Evolutionary conservation across 352 stramenopile species (phyloP).

Genomic region (Phytopythium oedochilum): DNA sequence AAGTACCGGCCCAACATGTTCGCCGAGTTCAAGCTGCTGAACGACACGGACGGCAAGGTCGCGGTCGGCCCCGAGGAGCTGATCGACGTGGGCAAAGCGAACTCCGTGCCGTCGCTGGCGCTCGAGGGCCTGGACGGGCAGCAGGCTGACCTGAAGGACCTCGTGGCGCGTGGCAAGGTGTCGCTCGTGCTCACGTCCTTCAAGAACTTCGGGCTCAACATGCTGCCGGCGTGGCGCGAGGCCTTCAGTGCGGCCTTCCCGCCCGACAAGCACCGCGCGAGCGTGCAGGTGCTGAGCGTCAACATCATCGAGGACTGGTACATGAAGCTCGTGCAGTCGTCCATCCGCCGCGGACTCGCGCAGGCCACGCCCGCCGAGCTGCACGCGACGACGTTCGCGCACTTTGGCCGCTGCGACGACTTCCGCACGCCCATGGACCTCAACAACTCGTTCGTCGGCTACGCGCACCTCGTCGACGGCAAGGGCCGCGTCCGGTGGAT

Average conservation of each 20-base stretch:
- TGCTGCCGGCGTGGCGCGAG: conserved; percentile 73
- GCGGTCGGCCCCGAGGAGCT: conserved; percentile 44
- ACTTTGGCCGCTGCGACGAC: conserved; percentile 79
- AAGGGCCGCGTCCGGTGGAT: conserved; percentile 85
- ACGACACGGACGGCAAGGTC: conserved; percentile 83
- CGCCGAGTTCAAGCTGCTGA: conserved; percentile 86
- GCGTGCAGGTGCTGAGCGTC: conserved; percentile 60
- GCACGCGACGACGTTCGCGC: conserved; percentile 49
- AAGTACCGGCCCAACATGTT: conserved; percentile 88
- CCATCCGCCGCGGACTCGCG: conserved; percentile 60
- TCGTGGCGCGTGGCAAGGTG: conserved; percentile 43
- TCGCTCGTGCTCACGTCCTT: conserved; percentile 81
- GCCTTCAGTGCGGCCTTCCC: conserved; percentile 49
- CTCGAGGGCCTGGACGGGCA: conserved; percentile 46
- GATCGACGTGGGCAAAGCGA: conserved; percentile 52
- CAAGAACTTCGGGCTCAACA: conserved; percentile 83
- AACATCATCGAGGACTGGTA: conserved; percentile 90
- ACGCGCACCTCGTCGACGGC: conserved; percentile 72
- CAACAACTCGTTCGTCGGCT: conserved; percentile 86
- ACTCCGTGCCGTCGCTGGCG: conserved; percentile 45
- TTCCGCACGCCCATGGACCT: conserved; percentile 77
- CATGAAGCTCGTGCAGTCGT: conserved; percentile 75
- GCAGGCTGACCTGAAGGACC: conserved; percentile 40
- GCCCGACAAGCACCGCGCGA: conserved; percentile 8
- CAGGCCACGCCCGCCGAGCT: conserved; percentile 38